Conservation (phyloP, 495 filamentous ascomycete genomes). For the Neurospora sp. region DNA sequence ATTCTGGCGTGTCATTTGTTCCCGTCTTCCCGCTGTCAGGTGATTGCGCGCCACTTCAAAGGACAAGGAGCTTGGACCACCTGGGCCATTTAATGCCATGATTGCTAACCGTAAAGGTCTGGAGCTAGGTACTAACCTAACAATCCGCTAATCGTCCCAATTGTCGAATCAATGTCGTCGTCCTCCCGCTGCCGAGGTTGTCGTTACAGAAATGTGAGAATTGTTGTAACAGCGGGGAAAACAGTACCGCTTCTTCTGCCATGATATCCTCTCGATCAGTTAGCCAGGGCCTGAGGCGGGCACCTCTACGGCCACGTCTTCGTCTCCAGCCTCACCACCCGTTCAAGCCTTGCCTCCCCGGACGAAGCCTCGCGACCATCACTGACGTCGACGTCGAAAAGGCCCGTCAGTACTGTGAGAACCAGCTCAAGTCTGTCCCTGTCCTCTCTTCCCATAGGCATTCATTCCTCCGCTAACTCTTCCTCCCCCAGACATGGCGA, state of each 20-base stretch:
- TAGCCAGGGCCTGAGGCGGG: constrained; percentile 12
- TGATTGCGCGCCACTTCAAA: constrained; percentile 12
- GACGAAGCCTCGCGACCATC: constrained; percentile 10
- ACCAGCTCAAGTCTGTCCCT: constrained; percentile 34
- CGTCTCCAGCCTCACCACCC: not conserved
- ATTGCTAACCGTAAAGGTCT: not conserved
- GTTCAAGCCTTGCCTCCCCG: not conserved
- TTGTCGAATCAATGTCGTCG: not conserved
- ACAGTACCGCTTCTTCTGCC: not conserved
- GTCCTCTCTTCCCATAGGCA: not conserved
- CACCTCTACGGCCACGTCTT: not conserved
- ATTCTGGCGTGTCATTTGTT: constrained; percentile 14
- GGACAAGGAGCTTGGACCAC: constrained; percentile 2
- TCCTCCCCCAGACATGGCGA: constrained; percentile 41
- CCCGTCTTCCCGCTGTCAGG: constrained; percentile 8
- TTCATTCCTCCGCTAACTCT: not conserved
- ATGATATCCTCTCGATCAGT: constrained; percentile 12
- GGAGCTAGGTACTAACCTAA: not conserved
- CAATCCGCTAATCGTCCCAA: not conserved
- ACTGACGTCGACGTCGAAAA: constrained; percentile 32
- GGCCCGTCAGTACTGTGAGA: constrained; percentile 38
- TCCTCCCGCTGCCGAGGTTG: not conserved
- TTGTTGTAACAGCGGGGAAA: not conserved
- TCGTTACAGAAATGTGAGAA: not conserved
- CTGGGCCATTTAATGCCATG: not conserved